These are phyloP conservation scores for Hymenoscyphus linearis DNA, from an alignment of 2,329 filamentous ascomycete species.

Conservation along the genomic window DNA sequence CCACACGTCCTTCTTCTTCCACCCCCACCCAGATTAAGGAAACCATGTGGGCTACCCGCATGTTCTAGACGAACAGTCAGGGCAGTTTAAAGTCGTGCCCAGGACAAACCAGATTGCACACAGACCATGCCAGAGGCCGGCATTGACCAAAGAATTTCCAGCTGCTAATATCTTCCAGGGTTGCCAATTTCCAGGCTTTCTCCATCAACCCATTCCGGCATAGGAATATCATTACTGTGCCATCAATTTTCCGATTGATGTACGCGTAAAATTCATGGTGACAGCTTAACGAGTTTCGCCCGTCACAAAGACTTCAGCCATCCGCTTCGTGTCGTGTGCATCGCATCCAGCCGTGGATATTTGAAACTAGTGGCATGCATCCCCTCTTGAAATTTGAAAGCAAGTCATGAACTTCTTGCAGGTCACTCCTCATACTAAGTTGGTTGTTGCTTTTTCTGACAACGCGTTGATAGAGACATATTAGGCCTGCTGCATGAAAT, in stretches of 20 bases:
- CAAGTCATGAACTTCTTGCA: slow-evolving; percentile 57
- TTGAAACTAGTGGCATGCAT: slow-evolving; percentile 70
- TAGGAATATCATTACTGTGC: slow-evolving; percentile 28
- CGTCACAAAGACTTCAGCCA: slow-evolving; percentile 57
- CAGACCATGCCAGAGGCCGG: background rate
- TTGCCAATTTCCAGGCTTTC: slow-evolving; percentile 60
- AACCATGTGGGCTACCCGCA: background rate
- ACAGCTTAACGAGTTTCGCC: slow-evolving; percentile 35
- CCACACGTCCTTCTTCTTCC: slow-evolving; percentile 8
- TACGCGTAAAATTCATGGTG: slow-evolving; percentile 2
- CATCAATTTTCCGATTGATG: background rate
- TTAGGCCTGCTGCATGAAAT: slow-evolving; percentile 72
- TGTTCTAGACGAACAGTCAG: slow-evolving; percentile 15
- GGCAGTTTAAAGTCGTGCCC: slow-evolving; percentile 39
- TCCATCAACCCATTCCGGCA: slow-evolving; percentile 61
- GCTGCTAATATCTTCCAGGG: slow-evolving; percentile 59
- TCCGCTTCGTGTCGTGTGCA: slow-evolving; percentile 49
- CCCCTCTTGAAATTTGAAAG: slow-evolving; percentile 58
- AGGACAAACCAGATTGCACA: slow-evolving; percentile 31
- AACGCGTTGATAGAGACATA: slow-evolving; percentile 71
- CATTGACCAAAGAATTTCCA: slow-evolving; percentile 30
- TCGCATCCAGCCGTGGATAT: slow-evolving; percentile 82
- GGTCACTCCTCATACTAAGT: slow-evolving; percentile 55
- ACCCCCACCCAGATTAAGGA: slow-evolving; percentile 1
- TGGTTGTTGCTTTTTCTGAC: slow-evolving; percentile 55